phyloP scores from a whole-genome alignment of 805 yeast species.

The Saturnispora quitensis region DNA sequence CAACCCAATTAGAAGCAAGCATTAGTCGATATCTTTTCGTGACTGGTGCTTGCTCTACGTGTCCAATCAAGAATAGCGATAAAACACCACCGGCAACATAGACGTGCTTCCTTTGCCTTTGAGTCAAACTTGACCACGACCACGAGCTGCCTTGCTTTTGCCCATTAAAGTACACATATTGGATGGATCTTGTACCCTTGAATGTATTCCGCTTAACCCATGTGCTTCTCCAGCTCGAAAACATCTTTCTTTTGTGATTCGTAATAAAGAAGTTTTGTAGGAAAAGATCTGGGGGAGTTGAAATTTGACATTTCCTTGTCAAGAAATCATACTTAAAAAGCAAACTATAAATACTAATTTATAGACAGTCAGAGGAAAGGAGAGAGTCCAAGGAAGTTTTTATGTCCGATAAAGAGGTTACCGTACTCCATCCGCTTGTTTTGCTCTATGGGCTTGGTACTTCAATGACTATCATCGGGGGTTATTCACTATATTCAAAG shows the following conservation, averaged over 20 bases:
- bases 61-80: constrained; percentile 34
- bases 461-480: constrained; percentile 30
- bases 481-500: constrained; percentile 35
- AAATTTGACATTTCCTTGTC: not conserved
- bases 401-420: constrained; percentile 14
- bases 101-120: constrained; percentile 10
- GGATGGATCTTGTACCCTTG: not conserved
- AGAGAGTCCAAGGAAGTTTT: not conserved
- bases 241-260: not conserved
- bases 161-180: constrained; percentile 9
- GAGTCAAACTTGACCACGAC: constrained; percentile 7
- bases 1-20: constrained; percentile 61
- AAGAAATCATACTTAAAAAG: not conserved
- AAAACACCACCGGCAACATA: constrained; percentile 9
- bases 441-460: constrained; percentile 24
- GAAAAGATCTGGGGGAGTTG: not conserved
- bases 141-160: constrained; percentile 1
- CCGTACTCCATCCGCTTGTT: constrained; percentile 23
- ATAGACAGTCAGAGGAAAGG: not conserved
- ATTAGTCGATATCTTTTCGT: constrained; percentile 65
- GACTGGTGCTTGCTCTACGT: constrained; percentile 73
- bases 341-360: not conserved
- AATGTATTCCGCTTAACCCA: not conserved
- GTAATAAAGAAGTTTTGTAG: not conserved
- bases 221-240: not conserved